Evolutionary conservation across 805 yeast species (phyloP).

Genomic region (Naumovozyma castellii): DNA sequence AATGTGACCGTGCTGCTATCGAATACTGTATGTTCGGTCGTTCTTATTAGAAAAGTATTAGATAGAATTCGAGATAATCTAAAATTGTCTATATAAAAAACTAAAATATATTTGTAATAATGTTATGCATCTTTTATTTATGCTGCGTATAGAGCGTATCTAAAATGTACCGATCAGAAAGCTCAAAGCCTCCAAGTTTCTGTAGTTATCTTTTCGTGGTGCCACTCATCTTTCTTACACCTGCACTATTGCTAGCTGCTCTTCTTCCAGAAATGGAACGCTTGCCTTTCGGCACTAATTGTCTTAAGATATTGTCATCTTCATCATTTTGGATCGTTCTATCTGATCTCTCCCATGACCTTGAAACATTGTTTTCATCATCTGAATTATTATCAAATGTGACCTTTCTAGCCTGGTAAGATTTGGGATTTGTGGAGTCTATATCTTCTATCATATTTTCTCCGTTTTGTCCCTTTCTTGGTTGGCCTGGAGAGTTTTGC

Average conservation of each 20-base stretch:
- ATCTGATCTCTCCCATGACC: neutral
- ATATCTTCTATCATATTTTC: conserved; percentile 30
- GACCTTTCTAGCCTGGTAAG: conserved; percentile 1
- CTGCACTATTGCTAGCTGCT: conserved; percentile 25
- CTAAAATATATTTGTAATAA: neutral
- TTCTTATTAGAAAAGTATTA: conserved; percentile 55
- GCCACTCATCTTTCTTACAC: conserved; percentile 30
- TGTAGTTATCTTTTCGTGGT: neutral
- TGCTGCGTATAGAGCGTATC: no score
- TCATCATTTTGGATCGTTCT: conserved; percentile 11
- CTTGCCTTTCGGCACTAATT: conserved; percentile 25
- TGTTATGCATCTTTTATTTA: neutral
- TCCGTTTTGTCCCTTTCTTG: conserved; percentile 52
- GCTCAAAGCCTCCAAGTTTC: no score
- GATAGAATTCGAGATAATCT: no score
- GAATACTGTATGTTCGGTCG: conserved; percentile 95
- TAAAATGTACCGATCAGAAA: no score
- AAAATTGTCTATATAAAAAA: no score
- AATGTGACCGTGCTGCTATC: conserved; percentile 66
- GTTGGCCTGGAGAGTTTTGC: conserved; percentile 91
- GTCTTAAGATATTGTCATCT: conserved; percentile 21
- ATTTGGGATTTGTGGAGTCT: conserved; percentile 9
- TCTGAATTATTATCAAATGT: conserved; percentile 11
- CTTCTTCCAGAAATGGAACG: conserved; percentile 27
- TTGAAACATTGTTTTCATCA: conserved; percentile 3